These are phyloP conservation scores for Zasmidium cellare DNA, from an alignment of 2,329 filamentous ascomycete species.

Conservation along the genomic window DNA sequence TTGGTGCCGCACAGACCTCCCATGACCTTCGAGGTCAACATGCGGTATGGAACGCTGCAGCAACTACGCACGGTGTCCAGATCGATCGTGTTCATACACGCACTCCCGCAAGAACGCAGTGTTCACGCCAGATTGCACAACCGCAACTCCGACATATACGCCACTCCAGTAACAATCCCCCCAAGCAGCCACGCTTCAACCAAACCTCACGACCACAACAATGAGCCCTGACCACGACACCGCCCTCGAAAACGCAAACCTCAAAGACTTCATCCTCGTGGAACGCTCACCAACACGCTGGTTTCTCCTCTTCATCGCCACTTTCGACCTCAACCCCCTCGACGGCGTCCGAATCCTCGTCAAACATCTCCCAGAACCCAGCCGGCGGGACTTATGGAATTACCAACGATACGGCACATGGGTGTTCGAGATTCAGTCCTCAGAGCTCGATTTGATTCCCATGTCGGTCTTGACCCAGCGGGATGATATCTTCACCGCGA, in stretches of 20 bases:
- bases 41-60: too few relatives aligned
- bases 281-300: not conserved
- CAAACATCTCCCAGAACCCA: not conserved
- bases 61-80: too few relatives aligned
- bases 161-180: too few relatives aligned
- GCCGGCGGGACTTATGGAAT: not conserved
- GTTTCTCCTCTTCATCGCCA: conserved; percentile 1
- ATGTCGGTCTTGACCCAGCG: not conserved
- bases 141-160: too few relatives aligned
- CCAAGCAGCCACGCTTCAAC: too few relatives aligned
- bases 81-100: too few relatives aligned
- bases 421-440: not conserved
- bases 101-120: too few relatives aligned
- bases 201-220: too few relatives aligned
- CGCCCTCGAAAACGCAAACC: not conserved
- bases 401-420: conserved; percentile 7
- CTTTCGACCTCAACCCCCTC: not conserved
- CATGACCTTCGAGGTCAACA: too few relatives aligned
- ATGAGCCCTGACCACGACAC: conserved; percentile 1
- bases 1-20: too few relatives aligned
- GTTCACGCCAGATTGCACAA: too few relatives aligned
- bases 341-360: not conserved
- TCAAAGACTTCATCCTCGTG: conserved; percentile 7
- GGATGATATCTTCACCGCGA: not conserved
- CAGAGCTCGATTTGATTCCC: not conserved